Base-by-base conservation (phyloP, 139 green algal species). In the Ulvella scutata region DNA sequence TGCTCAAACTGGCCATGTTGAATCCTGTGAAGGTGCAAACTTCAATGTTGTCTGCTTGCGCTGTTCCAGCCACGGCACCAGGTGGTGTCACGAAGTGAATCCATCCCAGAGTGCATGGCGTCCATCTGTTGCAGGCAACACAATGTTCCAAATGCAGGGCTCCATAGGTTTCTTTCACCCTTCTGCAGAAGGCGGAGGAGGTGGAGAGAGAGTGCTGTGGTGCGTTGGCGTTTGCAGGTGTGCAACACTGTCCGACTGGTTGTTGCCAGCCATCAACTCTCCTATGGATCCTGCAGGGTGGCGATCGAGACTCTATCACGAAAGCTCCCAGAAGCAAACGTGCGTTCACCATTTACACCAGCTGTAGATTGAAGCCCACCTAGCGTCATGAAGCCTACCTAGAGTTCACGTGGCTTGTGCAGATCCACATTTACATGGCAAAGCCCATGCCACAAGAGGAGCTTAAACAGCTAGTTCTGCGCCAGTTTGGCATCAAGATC, bases 181-280 rank as follows among this genome's bases (percentile, higher is more conserved):
- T 2, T 90, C 90, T 87, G 90, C 92, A 0, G 85, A 95, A 74
- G 90, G 90, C 17, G 93, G 93, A 4, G 94, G 93, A 33, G 94
- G 94, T 28, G 94, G 94, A 0, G 94, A 98, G 77, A 84, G 93
- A 3, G 94, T 98, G 38, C 84, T 98, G 6, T 98, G 94, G 94
- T 95, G 74, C 35, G 86, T 10, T 23, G 9, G n/a, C 60, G 17
- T 34, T 72, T 72, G 17, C 21, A 13, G 28, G 9, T 67, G 74
- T 61, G 62, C 2, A 72, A 29, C 9, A 31, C 38, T 23, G 1
- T 44, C 60, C 38, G 34, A 78, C 33, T 34, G 37, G 51, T 13
- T 61, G 26, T 21, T n/a, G 21, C 13, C 60, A 10, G 13, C 13
- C 60, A 13, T 73, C 60, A 13, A 35, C 26, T 73, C 28, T 13